phyloP scores from a whole-genome alignment of 768 basidiomycete species.

The Tylopilus intermedius region DNA sequence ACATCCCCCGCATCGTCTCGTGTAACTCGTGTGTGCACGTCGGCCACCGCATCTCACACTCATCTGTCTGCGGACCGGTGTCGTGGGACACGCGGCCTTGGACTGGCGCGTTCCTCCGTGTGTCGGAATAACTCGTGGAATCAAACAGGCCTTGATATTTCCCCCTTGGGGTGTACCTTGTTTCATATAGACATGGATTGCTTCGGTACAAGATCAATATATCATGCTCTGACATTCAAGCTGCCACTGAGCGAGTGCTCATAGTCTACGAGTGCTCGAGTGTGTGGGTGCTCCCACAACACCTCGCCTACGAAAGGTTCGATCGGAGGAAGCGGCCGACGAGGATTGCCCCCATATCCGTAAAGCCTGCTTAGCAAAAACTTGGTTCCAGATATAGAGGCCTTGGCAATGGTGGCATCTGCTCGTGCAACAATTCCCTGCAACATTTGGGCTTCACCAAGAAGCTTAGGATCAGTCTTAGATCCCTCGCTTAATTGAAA shows the following conservation, averaged over 20 bases:
- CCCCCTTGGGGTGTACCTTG: not conserved
- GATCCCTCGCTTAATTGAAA: constrained; percentile 59
- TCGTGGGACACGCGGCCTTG: not conserved
- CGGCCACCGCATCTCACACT: constrained; percentile 15
- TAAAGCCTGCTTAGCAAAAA: constrained; percentile 65
- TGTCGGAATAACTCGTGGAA: constrained; percentile 3
- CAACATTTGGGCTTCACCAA: constrained; percentile 65
- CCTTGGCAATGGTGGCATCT: constrained; percentile 74
- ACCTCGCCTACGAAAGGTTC: constrained; percentile 48
- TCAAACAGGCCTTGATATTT: not conserved
- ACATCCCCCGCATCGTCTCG: constrained; percentile 12
- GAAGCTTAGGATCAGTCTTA: constrained; percentile 47
- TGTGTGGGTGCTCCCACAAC: constrained; percentile 71
- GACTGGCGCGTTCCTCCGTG: not conserved
- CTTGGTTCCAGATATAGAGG: constrained; percentile 81
- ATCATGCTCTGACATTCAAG: not conserved
- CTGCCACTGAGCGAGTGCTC: constrained; percentile 53
- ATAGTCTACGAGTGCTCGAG: constrained; percentile 58
- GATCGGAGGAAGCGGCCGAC: constrained; percentile 72
- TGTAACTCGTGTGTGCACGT: constrained; percentile 1
- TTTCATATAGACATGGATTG: too few species aligned
- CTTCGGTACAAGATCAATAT: not conserved
- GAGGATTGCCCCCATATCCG: constrained; percentile 78
- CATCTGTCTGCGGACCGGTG: not conserved
- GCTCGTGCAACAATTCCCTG: constrained; percentile 80